These are phyloP conservation scores for Alternaria sp. DNA, from an alignment of 2,329 filamentous ascomycete genomes.

Conservation along the genomic window DNA sequence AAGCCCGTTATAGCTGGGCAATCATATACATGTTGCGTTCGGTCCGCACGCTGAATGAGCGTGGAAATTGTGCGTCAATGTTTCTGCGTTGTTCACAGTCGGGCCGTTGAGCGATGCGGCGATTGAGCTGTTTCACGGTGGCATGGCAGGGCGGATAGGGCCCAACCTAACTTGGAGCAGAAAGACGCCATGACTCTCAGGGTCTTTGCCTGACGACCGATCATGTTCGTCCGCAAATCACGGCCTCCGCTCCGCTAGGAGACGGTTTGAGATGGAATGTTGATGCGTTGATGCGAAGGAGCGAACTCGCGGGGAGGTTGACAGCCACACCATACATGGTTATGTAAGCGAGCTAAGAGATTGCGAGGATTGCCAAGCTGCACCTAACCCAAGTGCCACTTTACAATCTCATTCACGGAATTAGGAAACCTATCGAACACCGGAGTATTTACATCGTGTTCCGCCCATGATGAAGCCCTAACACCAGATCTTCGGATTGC, in stretches of 20 bases:
- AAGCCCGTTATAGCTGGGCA: background rate
- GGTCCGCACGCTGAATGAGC: background rate
- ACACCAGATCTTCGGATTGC: background rate
- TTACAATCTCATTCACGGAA: too few relatives aligned
- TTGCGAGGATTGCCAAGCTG: background rate
- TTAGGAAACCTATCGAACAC: too few relatives aligned
- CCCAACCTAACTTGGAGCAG: background rate
- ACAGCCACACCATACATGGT: rapidly evolving
- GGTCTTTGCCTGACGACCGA: background rate
- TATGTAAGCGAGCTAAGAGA: background rate
- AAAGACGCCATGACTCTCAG: background rate
- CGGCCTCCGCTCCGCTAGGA: background rate
- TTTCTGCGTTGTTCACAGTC: background rate
- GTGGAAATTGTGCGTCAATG: background rate
- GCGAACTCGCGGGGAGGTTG: constrained; percentile 3
- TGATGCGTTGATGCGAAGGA: background rate
- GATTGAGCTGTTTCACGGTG: background rate
- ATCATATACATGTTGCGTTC: background rate
- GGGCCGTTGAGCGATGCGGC: background rate
- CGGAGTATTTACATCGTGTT: background rate
- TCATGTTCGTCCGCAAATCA: background rate
- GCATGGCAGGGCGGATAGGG: background rate
- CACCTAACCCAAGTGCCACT: background rate
- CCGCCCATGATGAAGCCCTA: background rate
- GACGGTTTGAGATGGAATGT: background rate